Base-by-base conservation (phyloP, 768 basidiomycete genomes). In the Gymnopilus junonius region DNA sequence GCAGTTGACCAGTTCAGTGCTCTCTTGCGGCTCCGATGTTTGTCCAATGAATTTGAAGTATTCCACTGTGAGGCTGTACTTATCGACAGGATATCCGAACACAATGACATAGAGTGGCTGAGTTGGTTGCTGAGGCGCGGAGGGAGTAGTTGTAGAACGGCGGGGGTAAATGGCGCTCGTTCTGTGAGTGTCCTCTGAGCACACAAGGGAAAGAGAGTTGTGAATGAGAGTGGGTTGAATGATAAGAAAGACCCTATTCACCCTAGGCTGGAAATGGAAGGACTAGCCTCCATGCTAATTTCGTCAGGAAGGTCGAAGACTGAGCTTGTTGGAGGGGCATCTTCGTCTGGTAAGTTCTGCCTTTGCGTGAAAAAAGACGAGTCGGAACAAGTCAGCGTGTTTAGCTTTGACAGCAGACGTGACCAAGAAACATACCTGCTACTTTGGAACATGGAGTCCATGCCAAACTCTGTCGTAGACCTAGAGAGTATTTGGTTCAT, bases 31-130 rank as follows among this genome's bases (percentile, higher is more conserved):
- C 17, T 90, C 89, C 2, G 90, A 89, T 34, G 88, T 77, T 14
- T 86, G 85, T 8, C 92, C 93, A 8, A 96, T 76, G 1, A 88
- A 86, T 67, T 83, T 84, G 79, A 93, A 91, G 73, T 91, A 91
- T 69, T 91, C 90, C 15, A 85, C 86, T 0, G 90, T 87, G 15
- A 87, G 71, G 56, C 84, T 86, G 73, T 90, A 91, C 70, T 88
- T 88, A 74, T 94, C 91, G 32, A 86, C 79, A 5, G 94, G 93
- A 72, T 94, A 96, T n/a, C 94, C 94, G 64, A 94, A 96, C 55
- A 96, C 87, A 69, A 94, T 81, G 35, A 96, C 80, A 69, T 89
- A 90, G 29, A 84, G 72, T 2, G 84, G 79, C 29, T 85, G 82
- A 11, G 76, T 53, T 5, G 78, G 62, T 42, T 73, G 56, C 12